Conservation (phyloP, 1,284 basidiomycete genomes). For the Rhodotorula mucilaginosa region DNA sequence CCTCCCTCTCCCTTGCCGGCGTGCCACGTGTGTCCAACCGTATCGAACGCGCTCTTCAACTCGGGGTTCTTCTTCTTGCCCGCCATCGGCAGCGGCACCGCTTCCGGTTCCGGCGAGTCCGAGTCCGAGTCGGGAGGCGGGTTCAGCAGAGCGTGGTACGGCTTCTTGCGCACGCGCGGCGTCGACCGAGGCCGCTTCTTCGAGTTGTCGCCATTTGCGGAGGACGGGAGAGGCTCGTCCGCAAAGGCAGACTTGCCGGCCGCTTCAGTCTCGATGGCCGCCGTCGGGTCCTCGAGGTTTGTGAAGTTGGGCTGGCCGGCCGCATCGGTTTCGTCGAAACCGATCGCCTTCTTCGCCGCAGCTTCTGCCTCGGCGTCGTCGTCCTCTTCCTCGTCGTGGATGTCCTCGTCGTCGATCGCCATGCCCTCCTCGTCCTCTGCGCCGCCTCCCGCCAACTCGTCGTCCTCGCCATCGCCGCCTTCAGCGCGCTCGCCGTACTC, state of each 20-base stretch:
- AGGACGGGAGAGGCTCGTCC: constrained; percentile 9
- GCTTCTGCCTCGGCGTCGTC: constrained; percentile 31
- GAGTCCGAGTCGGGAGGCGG: constrained; percentile 21
- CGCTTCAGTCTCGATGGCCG: background rate
- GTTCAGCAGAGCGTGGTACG: constrained; percentile 32
- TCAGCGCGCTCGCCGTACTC: constrained; percentile 26
- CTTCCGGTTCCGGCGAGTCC: constrained; percentile 21
- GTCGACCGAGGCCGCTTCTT: constrained; percentile 34
- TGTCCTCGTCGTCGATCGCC: constrained; percentile 24
- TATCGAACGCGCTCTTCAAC: constrained; percentile 26
- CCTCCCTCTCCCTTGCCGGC: constrained; percentile 42
- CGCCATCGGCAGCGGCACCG: constrained; percentile 29
- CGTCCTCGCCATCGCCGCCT: background rate
- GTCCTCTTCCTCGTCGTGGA: constrained; percentile 27
- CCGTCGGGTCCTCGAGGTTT: background rate
- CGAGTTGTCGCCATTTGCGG: background rate
- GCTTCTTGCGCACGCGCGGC: constrained; percentile 33
- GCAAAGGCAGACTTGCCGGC: constrained; percentile 2
- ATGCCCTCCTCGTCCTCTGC: constrained; percentile 20
- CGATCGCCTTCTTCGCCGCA: constrained; percentile 29
- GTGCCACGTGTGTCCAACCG: constrained; percentile 42
- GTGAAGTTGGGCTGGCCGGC: constrained; percentile 23
- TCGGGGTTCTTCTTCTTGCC: constrained; percentile 35
- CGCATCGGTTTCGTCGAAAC: constrained; percentile 27
- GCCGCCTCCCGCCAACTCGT: constrained; percentile 11